Conservation (phyloP, 2,329 filamentous ascomycete species). For the Diaporthe humulicola region DNA sequence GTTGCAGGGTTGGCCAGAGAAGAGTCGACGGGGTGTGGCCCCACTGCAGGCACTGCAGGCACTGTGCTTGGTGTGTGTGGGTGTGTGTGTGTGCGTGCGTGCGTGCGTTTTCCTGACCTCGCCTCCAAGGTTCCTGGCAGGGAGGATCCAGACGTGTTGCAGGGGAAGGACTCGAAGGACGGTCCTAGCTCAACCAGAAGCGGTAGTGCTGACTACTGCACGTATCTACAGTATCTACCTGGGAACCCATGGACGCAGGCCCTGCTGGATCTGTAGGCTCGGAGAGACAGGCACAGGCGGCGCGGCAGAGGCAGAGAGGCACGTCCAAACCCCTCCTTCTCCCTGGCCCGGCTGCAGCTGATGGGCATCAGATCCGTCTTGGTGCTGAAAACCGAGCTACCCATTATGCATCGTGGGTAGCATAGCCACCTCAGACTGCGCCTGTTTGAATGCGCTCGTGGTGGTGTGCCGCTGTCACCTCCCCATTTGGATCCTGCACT, state of each 20-base stretch:
- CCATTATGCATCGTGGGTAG: slow-evolving; percentile 15
- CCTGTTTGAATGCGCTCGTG: slow-evolving; percentile 14
- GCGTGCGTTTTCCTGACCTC: not conserved
- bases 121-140: slow-evolving; percentile 2
- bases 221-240: too few relatives aligned
- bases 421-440: slow-evolving; percentile 30
- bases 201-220: slow-evolving; percentile 13
- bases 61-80: slow-evolving; percentile 7
- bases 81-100: not conserved
- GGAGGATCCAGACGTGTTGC: slow-evolving; percentile 11
- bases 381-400: slow-evolving; percentile 1
- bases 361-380: not conserved
- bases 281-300: not conserved
- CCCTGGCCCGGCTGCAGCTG: not conserved
- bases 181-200: slow-evolving; percentile 22
- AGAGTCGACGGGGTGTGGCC: slow-evolving; percentile 11
- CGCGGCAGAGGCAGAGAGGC: not conserved
- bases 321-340: not conserved
- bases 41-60: slow-evolving; percentile 22
- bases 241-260: too few relatives aligned
- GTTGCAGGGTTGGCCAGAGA: slow-evolving; percentile 16
- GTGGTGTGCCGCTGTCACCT: slow-evolving; percentile 32
- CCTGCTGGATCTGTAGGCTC: not conserved
- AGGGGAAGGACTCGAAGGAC: slow-evolving; percentile 22
- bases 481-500: slow-evolving; percentile 1